phyloP scores from a whole-genome alignment of 495 filamentous ascomycete species.

The Corynascus novoguineensis region DNA sequence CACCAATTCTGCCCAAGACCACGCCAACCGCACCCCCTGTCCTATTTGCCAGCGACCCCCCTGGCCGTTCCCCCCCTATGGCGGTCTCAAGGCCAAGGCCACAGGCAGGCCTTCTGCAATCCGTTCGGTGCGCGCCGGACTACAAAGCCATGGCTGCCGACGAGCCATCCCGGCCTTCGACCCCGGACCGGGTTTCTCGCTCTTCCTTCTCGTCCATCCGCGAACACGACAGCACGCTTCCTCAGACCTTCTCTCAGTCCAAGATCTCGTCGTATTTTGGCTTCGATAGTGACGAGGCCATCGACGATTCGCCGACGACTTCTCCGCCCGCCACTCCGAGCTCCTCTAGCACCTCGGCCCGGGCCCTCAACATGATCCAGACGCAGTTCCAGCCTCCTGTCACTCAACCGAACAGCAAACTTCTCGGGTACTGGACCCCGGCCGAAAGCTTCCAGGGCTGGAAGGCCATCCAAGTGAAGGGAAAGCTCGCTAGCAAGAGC shows the following conservation, averaged over 20 bases:
- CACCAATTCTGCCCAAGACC: conserved; percentile 12
- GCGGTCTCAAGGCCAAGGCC: conserved; percentile 25
- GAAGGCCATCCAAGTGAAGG: conserved; percentile 63
- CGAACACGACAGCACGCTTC: conserved; percentile 49
- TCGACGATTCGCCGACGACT: conserved; percentile 29
- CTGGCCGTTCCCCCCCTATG: conserved; percentile 17
- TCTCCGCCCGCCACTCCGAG: conserved; percentile 14
- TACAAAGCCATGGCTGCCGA: conserved; percentile 31
- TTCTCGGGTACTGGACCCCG: conserved; percentile 61
- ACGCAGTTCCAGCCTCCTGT: conserved; percentile 45
- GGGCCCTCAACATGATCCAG: conserved; percentile 36
- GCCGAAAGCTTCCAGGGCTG: conserved; percentile 66
- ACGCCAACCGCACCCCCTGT: conserved; percentile 18
- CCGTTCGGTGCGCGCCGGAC: conserved; percentile 19
- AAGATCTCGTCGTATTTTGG: conserved; percentile 54
- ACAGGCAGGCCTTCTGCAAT: conserved; percentile 17
- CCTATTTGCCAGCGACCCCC: conserved; percentile 3
- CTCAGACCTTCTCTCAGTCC: conserved; percentile 67
- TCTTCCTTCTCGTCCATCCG: conserved; percentile 55
- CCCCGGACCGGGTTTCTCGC: conserved; percentile 40
- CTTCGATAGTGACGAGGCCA: conserved; percentile 35
- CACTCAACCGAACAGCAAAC: conserved; percentile 41
- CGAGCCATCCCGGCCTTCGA: conserved; percentile 14
- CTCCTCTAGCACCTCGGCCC: conserved; percentile 3
- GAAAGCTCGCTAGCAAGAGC: conserved; percentile 65